Percentiles rank a stretch among this genome's conserved stretches.
These are phyloP conservation scores for Xerocomus minutiporus DNA, from an alignment of 1,284 basidiomycete species.

Conservation along the genomic window DNA sequence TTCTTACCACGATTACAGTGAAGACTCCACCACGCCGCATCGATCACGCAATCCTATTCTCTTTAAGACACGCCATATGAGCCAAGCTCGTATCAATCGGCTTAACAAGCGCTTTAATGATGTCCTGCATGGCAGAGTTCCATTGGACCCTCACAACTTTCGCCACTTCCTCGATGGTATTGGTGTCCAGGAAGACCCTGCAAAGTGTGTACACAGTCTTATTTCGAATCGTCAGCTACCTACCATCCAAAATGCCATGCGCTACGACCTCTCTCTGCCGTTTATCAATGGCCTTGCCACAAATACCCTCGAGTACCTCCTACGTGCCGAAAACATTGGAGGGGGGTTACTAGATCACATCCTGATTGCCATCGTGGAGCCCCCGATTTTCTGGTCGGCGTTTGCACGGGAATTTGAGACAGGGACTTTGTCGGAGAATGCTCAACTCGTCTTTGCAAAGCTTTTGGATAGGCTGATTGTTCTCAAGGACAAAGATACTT, in stretches of 20 bases:
- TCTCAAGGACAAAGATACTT: constrained; percentile 34
- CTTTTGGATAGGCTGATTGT: constrained; percentile 47
- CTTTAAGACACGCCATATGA: constrained; percentile 8
- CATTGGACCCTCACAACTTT: constrained; percentile 12
- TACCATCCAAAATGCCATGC: constrained; percentile 44
- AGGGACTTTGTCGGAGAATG: constrained; percentile 35
- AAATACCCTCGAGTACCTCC: constrained; percentile 41
- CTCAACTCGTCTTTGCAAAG: constrained; percentile 46
- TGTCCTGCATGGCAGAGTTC: constrained; percentile 21
- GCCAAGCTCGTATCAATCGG: constrained; percentile 14
- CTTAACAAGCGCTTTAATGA: constrained; percentile 29
- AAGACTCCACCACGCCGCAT: too few relatives aligned
- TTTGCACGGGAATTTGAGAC: constrained; percentile 39
- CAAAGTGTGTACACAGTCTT: constrained; percentile 40
- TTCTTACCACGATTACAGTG: too few relatives aligned
- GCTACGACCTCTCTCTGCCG: constrained; percentile 35
- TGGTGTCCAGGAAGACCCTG: constrained; percentile 38
- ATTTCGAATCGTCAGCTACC: constrained; percentile 34
- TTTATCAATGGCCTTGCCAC: constrained; percentile 47
- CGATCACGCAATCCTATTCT: too few relatives aligned
- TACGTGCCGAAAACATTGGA: constrained; percentile 39
- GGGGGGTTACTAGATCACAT: constrained; percentile 42
- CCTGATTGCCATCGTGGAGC: constrained; percentile 45
- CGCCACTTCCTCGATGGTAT: constrained; percentile 47
- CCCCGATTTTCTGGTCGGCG: constrained; percentile 52